Conservation (phyloP, 2,329 filamentous ascomycete genomes). For the Hymenotorrendiella dingleyae region DNA sequence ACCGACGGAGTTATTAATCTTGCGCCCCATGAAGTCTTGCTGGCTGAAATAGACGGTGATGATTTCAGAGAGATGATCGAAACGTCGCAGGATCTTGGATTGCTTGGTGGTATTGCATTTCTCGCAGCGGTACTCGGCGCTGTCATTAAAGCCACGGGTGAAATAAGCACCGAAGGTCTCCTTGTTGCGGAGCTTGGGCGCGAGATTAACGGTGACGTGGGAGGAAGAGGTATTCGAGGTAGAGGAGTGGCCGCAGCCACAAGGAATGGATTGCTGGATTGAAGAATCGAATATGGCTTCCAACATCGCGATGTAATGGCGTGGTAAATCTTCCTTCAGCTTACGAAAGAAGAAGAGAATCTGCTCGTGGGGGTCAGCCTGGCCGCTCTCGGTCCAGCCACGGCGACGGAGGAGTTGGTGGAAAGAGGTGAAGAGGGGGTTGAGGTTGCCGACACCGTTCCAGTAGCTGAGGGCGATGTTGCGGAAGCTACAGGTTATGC, state of each 20-base stretch:
- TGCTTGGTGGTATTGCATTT: constrained; percentile 15
- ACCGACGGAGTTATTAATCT: constrained; percentile 15
- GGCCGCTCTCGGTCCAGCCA: constrained; percentile 21
- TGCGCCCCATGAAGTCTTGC: constrained; percentile 19
- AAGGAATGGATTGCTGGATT: constrained; percentile 17
- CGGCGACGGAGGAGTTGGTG: constrained; percentile 2
- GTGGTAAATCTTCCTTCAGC: constrained; percentile 24
- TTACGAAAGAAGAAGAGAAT: constrained; percentile 22
- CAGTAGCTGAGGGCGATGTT: constrained; percentile 11
- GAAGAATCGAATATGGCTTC: constrained; percentile 18
- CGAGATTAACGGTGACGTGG: constrained; percentile 23
- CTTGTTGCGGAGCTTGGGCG: constrained; percentile 14
- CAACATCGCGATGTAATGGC: constrained; percentile 13
- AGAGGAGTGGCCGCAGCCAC: constrained; percentile 23
- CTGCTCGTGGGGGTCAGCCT: constrained; percentile 31
- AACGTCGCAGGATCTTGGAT: constrained; percentile 11
- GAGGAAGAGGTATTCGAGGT: constrained; percentile 18
- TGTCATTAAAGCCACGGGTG: constrained; percentile 19
- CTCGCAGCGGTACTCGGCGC: constrained; percentile 25
- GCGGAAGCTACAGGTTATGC: constrained; percentile 8
- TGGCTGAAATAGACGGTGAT: constrained; percentile 26
- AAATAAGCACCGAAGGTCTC: constrained; percentile 21
- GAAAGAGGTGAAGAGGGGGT: constrained; percentile 6
- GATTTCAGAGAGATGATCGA: constrained; percentile 23
- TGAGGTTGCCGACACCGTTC: constrained; percentile 1